Conservation (phyloP, 441 rosid genomes). For the California macrophylla region DNA sequence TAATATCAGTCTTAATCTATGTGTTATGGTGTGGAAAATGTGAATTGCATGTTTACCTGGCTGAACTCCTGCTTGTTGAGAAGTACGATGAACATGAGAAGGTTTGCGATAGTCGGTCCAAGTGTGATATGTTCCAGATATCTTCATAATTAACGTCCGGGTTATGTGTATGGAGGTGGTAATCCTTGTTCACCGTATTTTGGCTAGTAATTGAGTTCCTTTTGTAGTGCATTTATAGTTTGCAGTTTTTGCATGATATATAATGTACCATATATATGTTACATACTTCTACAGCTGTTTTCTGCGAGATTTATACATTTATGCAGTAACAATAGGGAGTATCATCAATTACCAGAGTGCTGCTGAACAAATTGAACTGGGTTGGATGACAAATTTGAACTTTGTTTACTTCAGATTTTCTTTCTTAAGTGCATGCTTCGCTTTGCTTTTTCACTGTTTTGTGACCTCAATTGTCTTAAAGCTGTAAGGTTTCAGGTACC, state of each 20-base stretch:
- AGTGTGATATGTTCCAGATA: not conserved
- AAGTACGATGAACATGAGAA: not conserved
- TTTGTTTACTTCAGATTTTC: not conserved
- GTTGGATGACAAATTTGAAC: not conserved
- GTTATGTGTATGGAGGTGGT: not conserved
- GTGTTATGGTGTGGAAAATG: not conserved
- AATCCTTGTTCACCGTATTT: no score
- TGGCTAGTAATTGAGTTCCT: no score
- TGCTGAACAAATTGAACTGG: no score
- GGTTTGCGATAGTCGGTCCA: not conserved
- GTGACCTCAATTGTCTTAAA: not conserved
- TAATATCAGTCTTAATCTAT: not conserved
- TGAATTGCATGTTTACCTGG: not conserved
- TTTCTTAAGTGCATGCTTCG: no score
- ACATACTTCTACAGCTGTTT: not conserved
- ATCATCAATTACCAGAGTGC: no score
- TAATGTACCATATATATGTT: not conserved
- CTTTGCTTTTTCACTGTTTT: not conserved
- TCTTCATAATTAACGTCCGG: not conserved
- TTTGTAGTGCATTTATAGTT: no score
- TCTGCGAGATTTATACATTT: not conserved
- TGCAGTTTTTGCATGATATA: not conserved
- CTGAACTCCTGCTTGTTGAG: not conserved
- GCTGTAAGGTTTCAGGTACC: not conserved
- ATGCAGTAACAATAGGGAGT: no score